phyloP scores from a whole-genome alignment of 164 flowering plant species.

The Aristolochia californica region DNA sequence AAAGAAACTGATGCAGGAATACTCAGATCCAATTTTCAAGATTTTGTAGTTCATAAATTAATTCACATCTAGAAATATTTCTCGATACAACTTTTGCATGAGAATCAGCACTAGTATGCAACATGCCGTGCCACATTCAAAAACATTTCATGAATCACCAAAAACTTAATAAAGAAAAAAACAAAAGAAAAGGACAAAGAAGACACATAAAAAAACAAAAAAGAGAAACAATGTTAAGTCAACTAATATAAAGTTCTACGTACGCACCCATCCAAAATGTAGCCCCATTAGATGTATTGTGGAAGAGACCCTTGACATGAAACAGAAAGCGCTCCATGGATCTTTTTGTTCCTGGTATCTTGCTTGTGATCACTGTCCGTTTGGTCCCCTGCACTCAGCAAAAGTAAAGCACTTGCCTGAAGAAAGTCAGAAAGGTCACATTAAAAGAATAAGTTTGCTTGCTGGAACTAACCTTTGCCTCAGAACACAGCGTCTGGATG shows the following conservation, averaged over 20 bases:
- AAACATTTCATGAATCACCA: too few relatives aligned
- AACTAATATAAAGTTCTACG: not conserved
- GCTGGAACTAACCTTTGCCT: constrained; percentile 58
- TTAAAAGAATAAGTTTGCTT: not conserved
- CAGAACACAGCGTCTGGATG: constrained; percentile 77
- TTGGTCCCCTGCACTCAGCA: constrained; percentile 41
- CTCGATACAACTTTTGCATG: not conserved
- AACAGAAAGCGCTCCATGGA: constrained; percentile 81
- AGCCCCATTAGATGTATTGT: constrained; percentile 48
- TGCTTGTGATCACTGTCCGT: constrained; percentile 57
- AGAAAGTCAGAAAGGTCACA: not conserved
- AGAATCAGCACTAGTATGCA: not conserved
- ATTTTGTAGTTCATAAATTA: too few relatives aligned
- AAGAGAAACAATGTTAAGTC: not conserved
- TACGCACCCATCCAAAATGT: constrained; percentile 78
- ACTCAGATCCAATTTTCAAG: too few relatives aligned
- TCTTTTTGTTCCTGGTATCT: constrained; percentile 76
- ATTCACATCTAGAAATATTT: too few relatives aligned
- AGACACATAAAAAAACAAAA: not conserved
- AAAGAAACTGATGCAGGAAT: too few relatives aligned
- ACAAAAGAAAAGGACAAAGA: not conserved
- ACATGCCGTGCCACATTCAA: too few relatives aligned
- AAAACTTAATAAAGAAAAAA: not conserved
- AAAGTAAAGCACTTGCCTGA: not conserved
- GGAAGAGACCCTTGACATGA: constrained; percentile 73